phyloP scores from a whole-genome alignment of 768 basidiomycete genomes.

The Podaxis rugospora region DNA sequence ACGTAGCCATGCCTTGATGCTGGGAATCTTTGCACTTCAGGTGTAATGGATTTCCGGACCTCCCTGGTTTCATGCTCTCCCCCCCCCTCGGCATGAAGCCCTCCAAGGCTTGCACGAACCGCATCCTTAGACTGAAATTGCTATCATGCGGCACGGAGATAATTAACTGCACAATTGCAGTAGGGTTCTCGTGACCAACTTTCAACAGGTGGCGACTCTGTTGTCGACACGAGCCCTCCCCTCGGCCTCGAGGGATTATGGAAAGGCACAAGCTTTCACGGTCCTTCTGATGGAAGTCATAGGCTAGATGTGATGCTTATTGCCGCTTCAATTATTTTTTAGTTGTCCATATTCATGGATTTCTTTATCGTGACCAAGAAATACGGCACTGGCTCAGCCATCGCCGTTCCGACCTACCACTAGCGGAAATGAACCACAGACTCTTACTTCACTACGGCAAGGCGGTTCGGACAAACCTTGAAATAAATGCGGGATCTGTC shows the following conservation, averaged over 20 bases:
- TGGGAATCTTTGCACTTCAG: too few relatives aligned
- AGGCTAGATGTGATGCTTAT: background rate
- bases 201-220: background rate
- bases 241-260: background rate
- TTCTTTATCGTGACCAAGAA: background rate
- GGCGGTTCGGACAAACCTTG: background rate
- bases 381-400: background rate
- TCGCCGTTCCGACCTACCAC: background rate
- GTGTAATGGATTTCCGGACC: too few relatives aligned
- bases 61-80: too few relatives aligned
- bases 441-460: background rate
- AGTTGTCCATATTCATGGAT: background rate
- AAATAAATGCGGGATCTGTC: background rate
- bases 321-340: background rate
- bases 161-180: too few relatives aligned
- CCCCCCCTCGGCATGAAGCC: too few relatives aligned
- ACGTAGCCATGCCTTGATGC: background rate
- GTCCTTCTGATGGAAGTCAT: background rate
- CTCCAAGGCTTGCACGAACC: too few relatives aligned
- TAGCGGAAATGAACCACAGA: background rate
- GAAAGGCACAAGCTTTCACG: background rate
- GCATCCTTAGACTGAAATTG: too few relatives aligned
- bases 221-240: background rate
- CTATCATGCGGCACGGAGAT: too few relatives aligned
- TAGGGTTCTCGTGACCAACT: too few relatives aligned